Base-by-base conservation (phyloP, 805 yeast genomes). In the Candida methanosorbosa region DNA sequence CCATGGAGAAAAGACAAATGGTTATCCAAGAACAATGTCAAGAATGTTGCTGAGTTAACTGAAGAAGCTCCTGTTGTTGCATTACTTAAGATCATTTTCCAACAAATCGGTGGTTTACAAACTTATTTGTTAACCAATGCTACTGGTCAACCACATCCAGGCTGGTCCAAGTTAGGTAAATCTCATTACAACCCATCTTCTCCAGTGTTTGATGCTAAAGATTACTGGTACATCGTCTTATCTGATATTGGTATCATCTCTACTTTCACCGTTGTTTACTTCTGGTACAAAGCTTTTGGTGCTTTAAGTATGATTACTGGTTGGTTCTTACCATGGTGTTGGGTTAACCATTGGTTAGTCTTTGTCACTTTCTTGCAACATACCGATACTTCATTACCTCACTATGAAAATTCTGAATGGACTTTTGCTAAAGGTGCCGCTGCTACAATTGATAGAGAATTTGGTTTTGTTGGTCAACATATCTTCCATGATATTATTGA, bases 371-470 rank as follows among this genome's bases (percentile, higher is more conserved):
- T 63, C 56, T 63, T 75, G 45, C 81, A 75, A 57, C 81, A 75
- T 55, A 68, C 80, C 15, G 79, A 73, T 51, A 69, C 76, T 32
- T 53, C 67, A 2, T 61, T 73, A 66, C 78, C 81, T 27, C 81
- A 75, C 50, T 75, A 75, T 54, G 69, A 64, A 31, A 68, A 64
- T 34, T 48, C 53, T 14, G 69, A 72, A 56, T 75, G 81, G 81
- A 74, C 68, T 38, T 75, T 75, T 45, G 80, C 80, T 38, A 63
- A 75, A 49, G 81, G 81, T 53, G 79, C 81, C 8, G 80, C 80
- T 41, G 72, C 79, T 30, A 75, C 81, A 25, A 71, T 75, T 41
- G 81, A 75, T 52, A 64, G 81, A 56, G 64, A 75, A 42, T 74
- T 66, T 50, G 80, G 80, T 9, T 72, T 75, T 39, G 53, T 75